Percentiles rank a stretch among this genome's conserved stretches.
Evolutionary conservation across 495 filamentous ascomycete species (phyloP).

Genomic region (Geopyxis carbonaria): DNA sequence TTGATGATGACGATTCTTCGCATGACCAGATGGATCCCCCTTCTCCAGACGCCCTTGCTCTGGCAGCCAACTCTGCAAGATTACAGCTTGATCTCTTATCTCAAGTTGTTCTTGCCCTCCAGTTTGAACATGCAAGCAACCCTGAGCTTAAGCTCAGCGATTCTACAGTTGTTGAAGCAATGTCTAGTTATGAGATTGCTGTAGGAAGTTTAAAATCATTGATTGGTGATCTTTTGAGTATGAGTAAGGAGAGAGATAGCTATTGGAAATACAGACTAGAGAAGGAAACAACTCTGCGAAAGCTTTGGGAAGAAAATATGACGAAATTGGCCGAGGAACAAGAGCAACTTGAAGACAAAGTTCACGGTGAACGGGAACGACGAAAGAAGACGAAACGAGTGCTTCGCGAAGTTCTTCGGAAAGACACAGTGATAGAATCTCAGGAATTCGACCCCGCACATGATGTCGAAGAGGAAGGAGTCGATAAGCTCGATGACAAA

Average conservation of each 20-base stretch:
- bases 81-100: slow-evolving; percentile 78
- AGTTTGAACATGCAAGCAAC: slow-evolving; percentile 50
- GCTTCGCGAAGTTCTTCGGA: slow-evolving; percentile 69
- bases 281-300: slow-evolving; percentile 68
- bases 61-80: slow-evolving; percentile 86
- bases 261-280: slow-evolving; percentile 95
- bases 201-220: slow-evolving; percentile 74
- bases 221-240: slow-evolving; percentile 72
- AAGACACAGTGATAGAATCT: slow-evolving; percentile 21
- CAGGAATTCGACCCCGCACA: slow-evolving; percentile 15
- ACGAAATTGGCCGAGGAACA: slow-evolving; percentile 81
- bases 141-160: slow-evolving; percentile 55
- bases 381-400: slow-evolving; percentile 76
- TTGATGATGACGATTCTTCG: slow-evolving; percentile 23
- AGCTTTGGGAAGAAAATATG: slow-evolving; percentile 99
- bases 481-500: slow-evolving; percentile 24
- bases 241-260: slow-evolving; percentile 79
- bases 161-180: slow-evolving; percentile 53
- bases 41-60: slow-evolving; percentile 63
- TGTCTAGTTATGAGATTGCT: slow-evolving; percentile 77
- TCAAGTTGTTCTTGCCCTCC: slow-evolving; percentile 65
- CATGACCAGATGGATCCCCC: slow-evolving; percentile 14
- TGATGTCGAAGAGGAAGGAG: slow-evolving; percentile 2
- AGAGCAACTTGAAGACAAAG: slow-evolving; percentile 68
- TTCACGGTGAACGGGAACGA: slow-evolving; percentile 82